Percentiles rank a stretch among this genome's conserved stretches.
phyloP scores from a whole-genome alignment of 768 basidiomycete genomes.

The Mycena maculata region DNA sequence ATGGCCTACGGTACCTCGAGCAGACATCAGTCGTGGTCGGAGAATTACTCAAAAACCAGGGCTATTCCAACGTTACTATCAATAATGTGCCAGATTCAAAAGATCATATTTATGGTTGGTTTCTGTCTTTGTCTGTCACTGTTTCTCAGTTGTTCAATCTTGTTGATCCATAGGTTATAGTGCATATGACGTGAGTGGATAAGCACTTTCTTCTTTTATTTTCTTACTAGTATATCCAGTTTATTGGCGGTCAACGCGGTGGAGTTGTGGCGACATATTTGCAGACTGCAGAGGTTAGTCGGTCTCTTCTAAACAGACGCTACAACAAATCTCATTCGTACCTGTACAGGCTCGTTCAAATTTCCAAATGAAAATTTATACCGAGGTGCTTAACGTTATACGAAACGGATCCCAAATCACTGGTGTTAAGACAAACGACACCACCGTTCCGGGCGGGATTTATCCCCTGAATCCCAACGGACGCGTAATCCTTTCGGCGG shows the following conservation, averaged over 20 bases:
- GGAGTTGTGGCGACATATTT: conserved; percentile 57
- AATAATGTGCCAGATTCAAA: conserved; percentile 52
- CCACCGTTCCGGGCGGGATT: conserved; percentile 51
- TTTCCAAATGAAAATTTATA: conserved; percentile 49
- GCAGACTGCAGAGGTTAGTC: conserved; percentile 51
- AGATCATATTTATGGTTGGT: conserved; percentile 46
- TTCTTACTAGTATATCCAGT: conserved; percentile 6
- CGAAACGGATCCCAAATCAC: conserved; percentile 56
- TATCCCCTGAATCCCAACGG: conserved; percentile 47
- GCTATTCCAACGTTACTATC: conserved; percentile 51
- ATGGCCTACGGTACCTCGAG: conserved; percentile 55
- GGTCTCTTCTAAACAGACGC: too few relatives aligned
- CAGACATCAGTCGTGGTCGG: conserved; percentile 46
- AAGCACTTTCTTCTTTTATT: background rate
- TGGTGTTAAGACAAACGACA: conserved; percentile 53
- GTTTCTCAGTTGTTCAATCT: too few relatives aligned
- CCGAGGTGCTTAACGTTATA: conserved; percentile 49
- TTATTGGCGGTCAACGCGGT: conserved; percentile 48
- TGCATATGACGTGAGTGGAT: conserved; percentile 30
- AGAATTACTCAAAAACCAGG: conserved; percentile 47
- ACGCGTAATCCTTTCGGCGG: conserved; percentile 43
- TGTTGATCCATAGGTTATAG: conserved; percentile 11
- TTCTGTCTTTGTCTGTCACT: background rate
- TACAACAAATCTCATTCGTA: too few relatives aligned
- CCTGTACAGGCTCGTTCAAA: conserved; percentile 50